Percentiles rank a stretch among this genome's conserved stretches.
phyloP scores from a whole-genome alignment of 257 asterid species.

The Leptodermis oblonga region DNA sequence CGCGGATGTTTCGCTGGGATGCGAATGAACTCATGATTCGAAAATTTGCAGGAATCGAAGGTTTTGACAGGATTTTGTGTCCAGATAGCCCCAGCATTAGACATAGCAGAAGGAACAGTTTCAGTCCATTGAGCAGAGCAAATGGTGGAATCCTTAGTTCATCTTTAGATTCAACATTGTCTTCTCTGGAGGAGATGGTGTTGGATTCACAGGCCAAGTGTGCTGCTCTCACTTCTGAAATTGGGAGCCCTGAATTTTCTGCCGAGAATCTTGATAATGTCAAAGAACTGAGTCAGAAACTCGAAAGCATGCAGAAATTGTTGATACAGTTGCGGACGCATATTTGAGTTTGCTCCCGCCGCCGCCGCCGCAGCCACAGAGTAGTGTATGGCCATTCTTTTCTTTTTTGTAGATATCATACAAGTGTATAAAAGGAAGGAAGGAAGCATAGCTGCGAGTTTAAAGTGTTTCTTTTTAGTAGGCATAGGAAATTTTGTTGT shows the following conservation, averaged over 20 bases:
- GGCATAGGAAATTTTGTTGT: slow-evolving; percentile 2
- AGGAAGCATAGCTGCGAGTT: background rate
- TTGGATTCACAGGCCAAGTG: slow-evolving; percentile 60
- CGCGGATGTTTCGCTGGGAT: too few relatives aligned
- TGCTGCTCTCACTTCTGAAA: slow-evolving; percentile 54
- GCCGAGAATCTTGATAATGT: slow-evolving; percentile 37
- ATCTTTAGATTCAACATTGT: slow-evolving; percentile 50
- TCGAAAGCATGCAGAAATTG: slow-evolving; percentile 74
- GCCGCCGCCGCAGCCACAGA: slow-evolving; percentile 6
- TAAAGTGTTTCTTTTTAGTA: background rate
- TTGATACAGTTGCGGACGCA: slow-evolving; percentile 56
- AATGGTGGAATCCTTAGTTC: slow-evolving; percentile 26
- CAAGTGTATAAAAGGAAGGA: slow-evolving; percentile 15
- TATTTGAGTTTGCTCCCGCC: slow-evolving; percentile 21
- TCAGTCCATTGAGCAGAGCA: slow-evolving; percentile 31
- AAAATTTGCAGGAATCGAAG: slow-evolving; percentile 56
- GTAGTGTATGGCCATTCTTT: slow-evolving; percentile 29
- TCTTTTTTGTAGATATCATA: slow-evolving; percentile 23
- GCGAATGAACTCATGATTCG: background rate
- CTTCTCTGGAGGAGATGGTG: slow-evolving; percentile 70
- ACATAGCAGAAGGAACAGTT: slow-evolving; percentile 25
- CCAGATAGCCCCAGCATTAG: slow-evolving; percentile 54
- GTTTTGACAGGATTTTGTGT: slow-evolving; percentile 65
- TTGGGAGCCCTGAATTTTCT: slow-evolving; percentile 42
- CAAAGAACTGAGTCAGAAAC: slow-evolving; percentile 60